phyloP scores from a whole-genome alignment of 106 monocot species.

The Acorus calamus region DNA sequence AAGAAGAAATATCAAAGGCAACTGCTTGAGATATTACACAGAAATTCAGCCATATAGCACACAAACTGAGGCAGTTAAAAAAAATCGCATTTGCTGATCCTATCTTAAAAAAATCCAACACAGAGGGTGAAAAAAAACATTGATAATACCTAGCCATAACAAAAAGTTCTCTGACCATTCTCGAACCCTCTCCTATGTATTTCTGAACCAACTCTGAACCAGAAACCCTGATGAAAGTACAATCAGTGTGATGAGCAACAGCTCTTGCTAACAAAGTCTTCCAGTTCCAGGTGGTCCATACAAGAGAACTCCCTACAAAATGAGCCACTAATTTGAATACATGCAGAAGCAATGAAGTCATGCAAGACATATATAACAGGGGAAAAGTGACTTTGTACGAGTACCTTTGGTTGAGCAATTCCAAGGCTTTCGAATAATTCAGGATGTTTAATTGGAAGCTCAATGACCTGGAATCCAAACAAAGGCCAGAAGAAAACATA shows the following conservation, averaged over 20 bases:
- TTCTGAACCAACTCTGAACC: conserved; percentile 98
- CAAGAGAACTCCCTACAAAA: conserved; percentile 70
- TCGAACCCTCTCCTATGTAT: conserved; percentile 96
- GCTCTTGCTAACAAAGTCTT: conserved; percentile 91
- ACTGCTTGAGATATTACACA: too few relatives aligned
- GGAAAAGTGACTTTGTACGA: too few relatives aligned
- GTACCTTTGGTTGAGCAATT: conserved; percentile 97
- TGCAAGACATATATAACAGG: too few relatives aligned
- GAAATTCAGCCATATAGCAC: too few relatives aligned
- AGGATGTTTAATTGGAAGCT: conserved; percentile 97
- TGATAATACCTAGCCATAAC: conserved; percentile 86
- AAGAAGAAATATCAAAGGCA: too few relatives aligned
- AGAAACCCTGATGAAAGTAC: conserved; percentile 96
- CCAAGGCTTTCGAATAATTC: conserved; percentile 97
- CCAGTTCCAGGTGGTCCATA: conserved; percentile 95
- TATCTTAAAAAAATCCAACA: too few relatives aligned
- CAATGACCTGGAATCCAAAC: conserved; percentile 63
- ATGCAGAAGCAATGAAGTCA: too few relatives aligned
- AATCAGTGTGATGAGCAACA: conserved; percentile 96
- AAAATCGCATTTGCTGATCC: too few relatives aligned
- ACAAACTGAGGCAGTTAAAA: too few relatives aligned
- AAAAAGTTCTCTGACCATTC: conserved; percentile 98
- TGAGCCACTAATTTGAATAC: too few relatives aligned
- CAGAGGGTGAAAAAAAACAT: too few relatives aligned
- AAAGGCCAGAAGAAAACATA: not conserved